A percentile compares a stretch with the other conserved stretches of the same genome.
Evolutionary conservation across 768 basidiomycete genomes (phyloP).

Genomic region (Lactarius evosmus): DNA sequence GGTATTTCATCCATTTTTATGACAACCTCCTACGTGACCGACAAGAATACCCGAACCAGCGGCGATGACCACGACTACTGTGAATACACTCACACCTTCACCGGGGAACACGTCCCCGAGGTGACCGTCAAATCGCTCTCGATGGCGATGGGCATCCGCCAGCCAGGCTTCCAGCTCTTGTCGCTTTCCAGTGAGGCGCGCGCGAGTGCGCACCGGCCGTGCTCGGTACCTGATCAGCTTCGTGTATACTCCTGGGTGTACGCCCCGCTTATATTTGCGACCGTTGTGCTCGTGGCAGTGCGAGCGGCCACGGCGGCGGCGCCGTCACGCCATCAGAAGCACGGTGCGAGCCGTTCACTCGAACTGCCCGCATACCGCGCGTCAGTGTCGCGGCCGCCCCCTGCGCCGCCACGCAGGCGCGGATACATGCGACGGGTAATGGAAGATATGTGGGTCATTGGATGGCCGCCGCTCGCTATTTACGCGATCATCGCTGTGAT

Average conservation of each 20-base stretch:
- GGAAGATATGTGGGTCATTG: conserved; percentile 5
- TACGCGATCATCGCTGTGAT: neutral
- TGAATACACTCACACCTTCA: conserved; percentile 56
- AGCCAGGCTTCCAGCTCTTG: conserved; percentile 88
- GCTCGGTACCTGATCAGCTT: conserved; percentile 82
- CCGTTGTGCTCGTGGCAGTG: conserved; percentile 47
- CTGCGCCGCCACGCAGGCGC: neutral
- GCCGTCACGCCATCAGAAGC: neutral
- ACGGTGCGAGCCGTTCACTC: neutral
- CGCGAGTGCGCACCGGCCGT: conserved; percentile 56
- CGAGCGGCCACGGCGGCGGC: neutral
- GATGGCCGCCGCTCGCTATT: conserved; percentile 15
- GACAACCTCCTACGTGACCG: neutral
- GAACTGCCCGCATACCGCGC: conserved; percentile 2
- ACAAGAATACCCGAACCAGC: conserved; percentile 39
- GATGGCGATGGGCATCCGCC: conserved; percentile 81
- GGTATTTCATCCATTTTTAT: conserved; percentile 42
- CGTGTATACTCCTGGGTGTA: conserved; percentile 74
- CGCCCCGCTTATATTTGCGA: conserved; percentile 61
- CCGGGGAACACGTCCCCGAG: conserved; percentile 51
- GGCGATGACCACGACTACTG: conserved; percentile 98
- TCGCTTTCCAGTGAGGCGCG: conserved; percentile 52
- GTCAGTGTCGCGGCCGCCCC: neutral
- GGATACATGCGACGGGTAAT: neutral
- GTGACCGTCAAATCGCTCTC: conserved; percentile 88